Percentiles rank a stretch among this genome's conserved stretches.
Evolutionary conservation across 1,284 basidiomycete species (phyloP).

Genomic region (Ceratobasidium papillatum): DNA sequence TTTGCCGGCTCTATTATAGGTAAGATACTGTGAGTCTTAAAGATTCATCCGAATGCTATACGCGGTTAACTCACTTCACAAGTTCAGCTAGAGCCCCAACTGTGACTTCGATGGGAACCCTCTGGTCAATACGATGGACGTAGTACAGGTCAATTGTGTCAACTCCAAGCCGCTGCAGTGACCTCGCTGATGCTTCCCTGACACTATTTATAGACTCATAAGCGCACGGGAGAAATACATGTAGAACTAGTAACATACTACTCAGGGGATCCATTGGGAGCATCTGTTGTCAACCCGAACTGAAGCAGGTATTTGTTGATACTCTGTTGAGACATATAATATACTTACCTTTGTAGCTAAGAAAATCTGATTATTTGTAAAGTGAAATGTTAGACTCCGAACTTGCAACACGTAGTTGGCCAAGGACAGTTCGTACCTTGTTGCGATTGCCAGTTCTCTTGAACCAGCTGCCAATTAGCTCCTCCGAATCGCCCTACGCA

Average conservation of each 20-base stretch:
- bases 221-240: neutral
- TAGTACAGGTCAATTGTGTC: constrained; percentile 53
- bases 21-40: neutral
- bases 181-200: constrained; percentile 52
- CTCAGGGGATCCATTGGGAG: constrained; percentile 21
- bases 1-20: constrained; percentile 60
- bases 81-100: constrained; percentile 63
- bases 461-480: constrained; percentile 42
- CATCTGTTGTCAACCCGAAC: constrained; percentile 47
- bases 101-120: constrained; percentile 52
- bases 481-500: constrained; percentile 37
- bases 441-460: constrained; percentile 54
- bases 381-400: neutral
- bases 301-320: neutral
- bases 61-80: constrained; percentile 56
- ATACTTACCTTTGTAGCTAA: constrained; percentile 60
- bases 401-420: neutral
- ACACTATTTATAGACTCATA: constrained; percentile 45
- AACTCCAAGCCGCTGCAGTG: constrained; percentile 56
- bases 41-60: constrained; percentile 38
- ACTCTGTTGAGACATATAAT: neutral
- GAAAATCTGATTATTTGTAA: constrained; percentile 52
- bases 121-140: constrained; percentile 55
- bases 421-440: neutral
- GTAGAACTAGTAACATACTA: neutral